Conservation (phyloP, 1,139 yeast species). For the Suhomyces yuchorum region DNA sequence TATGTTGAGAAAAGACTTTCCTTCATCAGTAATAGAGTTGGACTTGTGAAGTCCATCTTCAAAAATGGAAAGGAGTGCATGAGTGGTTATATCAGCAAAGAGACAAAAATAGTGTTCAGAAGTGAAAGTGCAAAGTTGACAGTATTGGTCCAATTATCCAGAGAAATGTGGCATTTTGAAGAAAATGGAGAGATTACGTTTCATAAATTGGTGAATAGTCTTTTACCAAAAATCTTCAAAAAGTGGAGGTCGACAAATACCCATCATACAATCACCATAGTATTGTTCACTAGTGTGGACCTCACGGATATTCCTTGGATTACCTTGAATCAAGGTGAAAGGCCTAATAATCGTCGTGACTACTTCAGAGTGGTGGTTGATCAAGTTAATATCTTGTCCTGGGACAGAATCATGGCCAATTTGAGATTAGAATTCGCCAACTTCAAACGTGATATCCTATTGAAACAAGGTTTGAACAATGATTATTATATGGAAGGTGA, state of each 20-base stretch:
- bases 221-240: slow-evolving; percentile 86
- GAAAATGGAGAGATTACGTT: slow-evolving; percentile 94
- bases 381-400: slow-evolving; percentile 80
- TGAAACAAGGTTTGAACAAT: slow-evolving; percentile 45
- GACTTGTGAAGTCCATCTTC: slow-evolving; percentile 67
- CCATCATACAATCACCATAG: slow-evolving; percentile 89
- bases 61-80: slow-evolving; percentile 68
- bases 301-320: slow-evolving; percentile 58
- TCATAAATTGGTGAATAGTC: slow-evolving; percentile 85
- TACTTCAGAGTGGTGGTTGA: slow-evolving; percentile 94
- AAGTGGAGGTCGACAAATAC: slow-evolving; percentile 86
- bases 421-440: slow-evolving; percentile 82
- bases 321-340: slow-evolving; percentile 68
- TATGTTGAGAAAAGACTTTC: slow-evolving; percentile 66
- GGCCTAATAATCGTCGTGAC: slow-evolving; percentile 69
- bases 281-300: slow-evolving; percentile 82
- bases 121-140: slow-evolving; percentile 87
- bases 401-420: slow-evolving; percentile 92
- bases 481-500: slow-evolving; percentile 51
- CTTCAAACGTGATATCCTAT: slow-evolving; percentile 70
- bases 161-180: slow-evolving; percentile 98
- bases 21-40: slow-evolving; percentile 60
- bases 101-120: slow-evolving; percentile 80
- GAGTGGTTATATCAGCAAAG: slow-evolving; percentile 65
- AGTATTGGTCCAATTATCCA: slow-evolving; percentile 82